Base-by-base conservation (phyloP, 441 rosid species). In the Gossypium lobatum region DNA sequence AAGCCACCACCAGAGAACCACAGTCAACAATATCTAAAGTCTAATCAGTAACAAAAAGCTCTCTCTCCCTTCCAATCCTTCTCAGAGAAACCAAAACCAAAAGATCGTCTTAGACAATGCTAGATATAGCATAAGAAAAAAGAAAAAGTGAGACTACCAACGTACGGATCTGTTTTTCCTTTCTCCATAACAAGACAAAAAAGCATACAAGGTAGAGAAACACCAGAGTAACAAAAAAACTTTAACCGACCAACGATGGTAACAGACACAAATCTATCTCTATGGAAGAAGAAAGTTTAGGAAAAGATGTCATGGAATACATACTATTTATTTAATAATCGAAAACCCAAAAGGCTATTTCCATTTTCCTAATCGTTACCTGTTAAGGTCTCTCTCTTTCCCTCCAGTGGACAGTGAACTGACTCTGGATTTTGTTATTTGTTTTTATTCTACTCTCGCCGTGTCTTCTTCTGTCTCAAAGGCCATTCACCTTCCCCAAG, bases 131-230 rank as follows among this genome's bases (percentile, higher is more conserved):
- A 34, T 17, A 58, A 60, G 63, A 34, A n/a, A 37, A 10, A 70
- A 59, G 21, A 59, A 77, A 26, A 58, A 25, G 17, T 6, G 62
- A 63, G 90, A 83, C 88, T 59, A 89, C 73, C 83, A 87, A 85
- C 85, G 91, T 83, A 87, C 70, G 97, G 97, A 77, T 55, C 76
- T 72, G 83, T 80, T 82, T 83, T 72, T 61, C 64, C 71, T 73
- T 63, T 63, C 73, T 70, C 31, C 18, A 23, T 1, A 76, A 74
- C 78, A 74, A 50, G 85, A 80, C 85, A 85, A 81, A 46, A 80
- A 52, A 11, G 76, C 79, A 23, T 16, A 6, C 72, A 17, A 37
- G 46, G 28, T 28, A 25, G 21, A 65, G 45, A 52, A 18, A 17
- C 13, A 18, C 25, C 68, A 76, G 65, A 48, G 73, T 78, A 57